Evolutionary conservation across 2,329 filamentous ascomycete species (phyloP), one percentile per base, ranked within the genome.

Genomic region (Epichloe amarillans): DNA sequence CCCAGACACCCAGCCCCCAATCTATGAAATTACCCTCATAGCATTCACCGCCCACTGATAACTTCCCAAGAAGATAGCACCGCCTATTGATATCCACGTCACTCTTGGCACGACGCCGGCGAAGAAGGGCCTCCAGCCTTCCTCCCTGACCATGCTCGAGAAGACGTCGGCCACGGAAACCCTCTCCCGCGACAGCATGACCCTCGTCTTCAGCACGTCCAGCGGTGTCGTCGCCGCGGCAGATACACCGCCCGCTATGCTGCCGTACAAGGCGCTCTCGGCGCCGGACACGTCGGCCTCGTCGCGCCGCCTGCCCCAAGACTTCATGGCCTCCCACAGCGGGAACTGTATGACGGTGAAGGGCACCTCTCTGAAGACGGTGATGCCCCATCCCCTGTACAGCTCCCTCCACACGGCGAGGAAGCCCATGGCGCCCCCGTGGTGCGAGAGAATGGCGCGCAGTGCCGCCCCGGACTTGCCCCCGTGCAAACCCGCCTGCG

Each of bases 331-430:
- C 69, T 98, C 93, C 93, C 93, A 98, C 55, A 98, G 76, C 44
- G 93, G 93, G 65, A 98, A 98, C 68, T 98, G 93, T 55, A 98
- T 86, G 10, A 96, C 83, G 3, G 94, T 97, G 62, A 98, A 98
- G 4, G 93, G 93, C 54, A 98, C 90, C 73, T 98, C 93, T 53
- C 93, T 82, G 71, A 96, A 84, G 49, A 98, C 83, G 2, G 93
- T 98, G 59, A 97, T 89, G 17, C 82, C 79, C 77, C 89, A 95
- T 1, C 94, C 93, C 37, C 93, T 77, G 68, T 98, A 98, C 51
- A 98, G 69, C 69, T 96, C 90, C 54, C 79, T 72, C 75, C 87
- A 82, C 46, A 97, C 85, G 26, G 81, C 70, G 3, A 54, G 36
- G 2, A 84, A 43, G 0, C 76, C 76, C 49, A 69, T 61, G 0